A percentile compares a stretch with the other conserved stretches of the same genome.
These are phyloP conservation scores for Penicillium digitatum DNA, from an alignment of 2,329 filamentous ascomycete species.

Conservation along the genomic window DNA sequence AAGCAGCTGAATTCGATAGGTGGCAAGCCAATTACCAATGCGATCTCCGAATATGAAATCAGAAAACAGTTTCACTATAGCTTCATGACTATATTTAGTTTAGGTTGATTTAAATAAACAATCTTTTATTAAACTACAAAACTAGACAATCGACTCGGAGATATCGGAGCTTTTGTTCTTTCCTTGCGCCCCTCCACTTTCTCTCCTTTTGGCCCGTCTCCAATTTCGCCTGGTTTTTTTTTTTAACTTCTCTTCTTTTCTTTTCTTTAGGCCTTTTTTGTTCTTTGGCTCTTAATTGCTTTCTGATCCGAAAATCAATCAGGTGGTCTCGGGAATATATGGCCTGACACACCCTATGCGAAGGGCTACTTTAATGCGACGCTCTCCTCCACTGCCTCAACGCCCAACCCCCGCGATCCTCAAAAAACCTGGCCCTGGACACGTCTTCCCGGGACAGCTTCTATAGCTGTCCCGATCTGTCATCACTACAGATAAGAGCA, in stretches of 20 bases:
- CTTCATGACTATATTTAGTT: background rate
- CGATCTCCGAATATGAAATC: background rate
- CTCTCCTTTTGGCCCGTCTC: conserved; percentile 2
- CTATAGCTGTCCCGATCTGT: conserved; percentile 44
- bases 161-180: conserved; percentile 5
- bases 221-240: background rate
- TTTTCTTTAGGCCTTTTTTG: background rate
- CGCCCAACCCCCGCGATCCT: conserved; percentile 24
- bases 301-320: background rate
- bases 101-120: background rate
- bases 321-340: conserved; percentile 8
- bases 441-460: conserved; percentile 40
- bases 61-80: background rate
- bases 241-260: background rate
- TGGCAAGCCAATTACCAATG: conserved; percentile 14
- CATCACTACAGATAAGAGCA: conserved; percentile 34
- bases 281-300: background rate
- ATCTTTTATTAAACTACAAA: too few relatives aligned
- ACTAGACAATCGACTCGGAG: background rate
- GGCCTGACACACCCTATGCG: conserved; percentile 7
- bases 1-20: conserved; percentile 14
- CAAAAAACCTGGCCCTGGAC: conserved; percentile 42
- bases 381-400: conserved; percentile 15
- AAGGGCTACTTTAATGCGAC: conserved; percentile 20
- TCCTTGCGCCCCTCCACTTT: conserved; percentile 8